Evolutionary conservation across 495 filamentous ascomycete species (phyloP), one percentile per base, ranked within the genome.

Genomic region (Neurospora sp.): DNA sequence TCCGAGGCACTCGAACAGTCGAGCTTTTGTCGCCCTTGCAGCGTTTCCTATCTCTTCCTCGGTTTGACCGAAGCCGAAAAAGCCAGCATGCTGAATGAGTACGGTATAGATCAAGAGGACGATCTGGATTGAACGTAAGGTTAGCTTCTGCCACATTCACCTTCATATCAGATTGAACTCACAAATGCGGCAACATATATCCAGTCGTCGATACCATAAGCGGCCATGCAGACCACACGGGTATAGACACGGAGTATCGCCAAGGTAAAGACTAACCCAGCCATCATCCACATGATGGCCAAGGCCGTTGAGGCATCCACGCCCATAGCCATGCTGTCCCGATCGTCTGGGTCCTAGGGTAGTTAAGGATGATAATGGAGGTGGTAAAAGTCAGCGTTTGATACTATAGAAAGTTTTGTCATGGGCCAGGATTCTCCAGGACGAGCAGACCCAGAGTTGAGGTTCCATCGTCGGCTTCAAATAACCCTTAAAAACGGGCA

Each of bases 161-260:
- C 0, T 61, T 61, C 1, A 6, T 0, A 16, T 61, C 14, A 18
- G 14, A 61, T 1, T 61, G 53, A 61, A 35, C 53, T 61, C 53
- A 61, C 53, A 27, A 75, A 75, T 10, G 75, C 73, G 4, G 73
- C 69, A 41, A 75, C 37, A 70, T 81, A 81, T 72, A 81, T 76
- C 70, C 80, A 75, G 71, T 81, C 80, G 70, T 81, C 80, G 4
- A 74, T 69, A 72, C 80, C 80, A 70, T 79, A 74, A 22, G 78
- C 78, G 14, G 74, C 75, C 8, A 80, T 44, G 73, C 75, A 78
- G 37, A 77, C 74, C 69, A 80, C 70, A 20, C 80, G 78, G 4
- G 79, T 80, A 53, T 81, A 81, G n/a, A 81, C 59, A 10, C 79
- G 74, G 42, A 81, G 77, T n/a, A 75, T 8, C 27, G 73, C 59